A percentile compares a stretch with the other conserved stretches of the same genome.
phyloP scores from a whole-genome alignment of 73 alveolate genomes.

The Paramecium tetraurelia region DNA sequence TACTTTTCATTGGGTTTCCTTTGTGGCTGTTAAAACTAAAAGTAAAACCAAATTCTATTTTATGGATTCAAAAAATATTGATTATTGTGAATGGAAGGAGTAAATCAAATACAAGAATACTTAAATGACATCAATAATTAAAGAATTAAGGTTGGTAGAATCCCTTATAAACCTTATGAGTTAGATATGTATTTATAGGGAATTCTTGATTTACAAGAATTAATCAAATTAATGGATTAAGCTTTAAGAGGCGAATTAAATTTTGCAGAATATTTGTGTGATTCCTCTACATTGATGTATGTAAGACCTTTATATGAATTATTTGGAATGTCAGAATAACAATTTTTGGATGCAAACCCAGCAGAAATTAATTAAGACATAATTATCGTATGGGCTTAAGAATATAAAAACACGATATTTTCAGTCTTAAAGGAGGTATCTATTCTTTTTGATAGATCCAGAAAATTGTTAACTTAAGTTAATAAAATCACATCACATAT shows the following conservation, averaged over 20 bases:
- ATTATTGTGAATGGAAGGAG: constrained; percentile 7
- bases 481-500: background rate
- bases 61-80: constrained; percentile 1
- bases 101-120: background rate
- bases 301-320: background rate
- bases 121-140: background rate
- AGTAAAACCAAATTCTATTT: background rate
- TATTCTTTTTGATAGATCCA: background rate
- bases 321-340: background rate
- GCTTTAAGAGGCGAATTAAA: background rate
- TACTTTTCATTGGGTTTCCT: constrained; percentile 35
- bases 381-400: background rate
- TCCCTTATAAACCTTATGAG: constrained; percentile 30
- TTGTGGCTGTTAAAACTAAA: background rate
- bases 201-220: background rate
- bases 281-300: background rate
- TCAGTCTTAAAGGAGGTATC: background rate
- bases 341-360: background rate
- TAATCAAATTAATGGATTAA: background rate
- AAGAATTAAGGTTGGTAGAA: background rate
- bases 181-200: background rate
- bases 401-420: background rate
- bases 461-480: background rate
- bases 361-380: background rate
- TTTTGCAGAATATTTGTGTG: background rate